Conservation (phyloP, 129 eudicot species). For the Pittosporum tobira region DNA sequence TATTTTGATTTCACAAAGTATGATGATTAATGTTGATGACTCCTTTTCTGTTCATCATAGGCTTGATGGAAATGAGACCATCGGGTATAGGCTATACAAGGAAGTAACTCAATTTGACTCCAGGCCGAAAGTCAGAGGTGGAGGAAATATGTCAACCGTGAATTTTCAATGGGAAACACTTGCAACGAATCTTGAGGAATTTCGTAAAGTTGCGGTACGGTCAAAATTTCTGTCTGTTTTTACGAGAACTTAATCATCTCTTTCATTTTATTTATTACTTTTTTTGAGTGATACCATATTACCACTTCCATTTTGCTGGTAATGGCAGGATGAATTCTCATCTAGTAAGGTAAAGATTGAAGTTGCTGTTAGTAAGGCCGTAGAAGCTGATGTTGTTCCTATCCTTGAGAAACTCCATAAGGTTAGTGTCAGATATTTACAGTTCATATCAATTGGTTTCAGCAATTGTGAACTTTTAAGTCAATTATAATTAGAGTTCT, state of each 20-base stretch:
- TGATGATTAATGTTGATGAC: not conserved
- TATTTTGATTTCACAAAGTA: slow-evolving; percentile 5
- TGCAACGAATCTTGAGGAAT: slow-evolving; percentile 77
- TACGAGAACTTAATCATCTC: too few relatives aligned
- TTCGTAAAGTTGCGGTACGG: slow-evolving; percentile 61
- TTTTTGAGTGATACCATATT: too few relatives aligned
- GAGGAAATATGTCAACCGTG: slow-evolving; percentile 11
- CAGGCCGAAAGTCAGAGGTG: slow-evolving; percentile 19
- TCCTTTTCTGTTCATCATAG: slow-evolving; percentile 25
- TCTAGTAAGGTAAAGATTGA: slow-evolving; percentile 50
- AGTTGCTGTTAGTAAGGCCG: slow-evolving; percentile 46
- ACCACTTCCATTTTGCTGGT: slow-evolving; percentile 8
- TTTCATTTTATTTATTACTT: too few relatives aligned
- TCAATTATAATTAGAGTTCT: not conserved
- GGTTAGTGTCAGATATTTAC: slow-evolving; percentile 28
- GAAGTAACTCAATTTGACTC: slow-evolving; percentile 38
- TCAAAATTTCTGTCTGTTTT: slow-evolving; percentile 6
- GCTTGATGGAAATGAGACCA: slow-evolving; percentile 62
- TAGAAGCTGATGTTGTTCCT: slow-evolving; percentile 57
- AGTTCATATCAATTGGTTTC: not conserved
- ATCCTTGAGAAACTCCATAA: slow-evolving; percentile 47
- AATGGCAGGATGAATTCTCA: slow-evolving; percentile 49
- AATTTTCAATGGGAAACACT: slow-evolving; percentile 67
- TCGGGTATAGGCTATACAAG: slow-evolving; percentile 67
- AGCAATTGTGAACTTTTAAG: not conserved